Base-by-base conservation (phyloP, 768 basidiomycete genomes). In the Lentinula guzmanii region DNA sequence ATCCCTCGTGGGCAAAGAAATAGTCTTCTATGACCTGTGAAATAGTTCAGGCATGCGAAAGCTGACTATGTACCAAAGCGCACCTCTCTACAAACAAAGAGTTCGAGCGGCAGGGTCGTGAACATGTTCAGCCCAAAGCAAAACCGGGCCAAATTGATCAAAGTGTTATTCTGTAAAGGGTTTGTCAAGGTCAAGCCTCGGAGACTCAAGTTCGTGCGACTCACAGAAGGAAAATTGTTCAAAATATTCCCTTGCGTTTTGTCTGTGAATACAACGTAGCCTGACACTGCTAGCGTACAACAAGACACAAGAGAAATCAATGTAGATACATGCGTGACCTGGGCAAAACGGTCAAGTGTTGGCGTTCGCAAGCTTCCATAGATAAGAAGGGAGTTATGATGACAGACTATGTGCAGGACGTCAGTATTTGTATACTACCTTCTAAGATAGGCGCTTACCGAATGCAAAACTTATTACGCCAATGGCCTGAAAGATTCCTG, bases 121-220 rank as follows among this genome's bases (percentile, higher is more conserved):
- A 98, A 97, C 97, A 98, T 99, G 73, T 96, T 97, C 65, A 95
- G 72, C 10, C 94, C 95, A 69, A 95, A 94, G 69, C 91, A 94
- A 66, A 97, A 92, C 15, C 97, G 83, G 2, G 97, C 97, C 56
- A 98, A 79, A 69, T 98, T 98, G 76, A 98, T 97, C 61, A 98
- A 67, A n/a, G 87, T 84, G 68, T 96, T 92, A 64, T 82, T 79
- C 86, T 91, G 68, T 8, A 60, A 56, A n/a, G 52, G 61, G 33
- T 43, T 35, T 8, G 18, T 62, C 60, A 31, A 60, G 59, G 16
- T 33, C 43, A 42, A 16, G 41, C 24, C 24, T 58, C 13, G 28
- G 33, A 1, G 28, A 46, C 28, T 16, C 4, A 48, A 9, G 52
- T 21, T 33, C 8, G 35, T 58, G 24, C 64, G 2, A 33, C 34